Percentiles rank a stretch among this genome's conserved stretches.
These are phyloP conservation scores for Eucalyptus regnans DNA, from an alignment of 345 rosid species.

Conservation along the genomic window DNA sequence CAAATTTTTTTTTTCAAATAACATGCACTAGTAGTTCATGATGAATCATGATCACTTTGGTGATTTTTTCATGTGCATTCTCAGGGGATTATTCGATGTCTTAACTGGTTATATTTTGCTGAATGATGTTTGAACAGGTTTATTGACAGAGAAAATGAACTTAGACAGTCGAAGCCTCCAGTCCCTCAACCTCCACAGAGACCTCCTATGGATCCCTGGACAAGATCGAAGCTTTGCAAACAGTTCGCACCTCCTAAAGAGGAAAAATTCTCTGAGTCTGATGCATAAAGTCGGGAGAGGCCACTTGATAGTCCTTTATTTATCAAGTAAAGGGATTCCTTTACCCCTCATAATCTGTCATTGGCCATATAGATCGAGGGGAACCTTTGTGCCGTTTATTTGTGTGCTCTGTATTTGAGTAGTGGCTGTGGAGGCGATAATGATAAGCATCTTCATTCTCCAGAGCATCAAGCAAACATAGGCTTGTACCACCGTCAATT, in stretches of 20 bases:
- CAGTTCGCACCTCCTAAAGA: constrained; percentile 81
- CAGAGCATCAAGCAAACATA: background rate
- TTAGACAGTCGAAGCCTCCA: constrained; percentile 73
- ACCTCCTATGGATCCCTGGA: constrained; percentile 74
- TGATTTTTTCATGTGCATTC: background rate
- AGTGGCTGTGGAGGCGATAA: background rate
- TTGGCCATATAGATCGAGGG: background rate
- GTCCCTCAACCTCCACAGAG: constrained; percentile 59
- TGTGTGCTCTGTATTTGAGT: background rate
- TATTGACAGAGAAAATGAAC: constrained; percentile 85
- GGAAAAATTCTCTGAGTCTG: constrained; percentile 45
- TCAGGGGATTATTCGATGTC: background rate
- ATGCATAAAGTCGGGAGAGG: background rate
- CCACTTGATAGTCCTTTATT: background rate
- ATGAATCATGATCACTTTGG: background rate
- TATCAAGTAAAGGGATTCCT: background rate
- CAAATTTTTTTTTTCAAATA: background rate
- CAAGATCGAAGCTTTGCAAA: constrained; percentile 52
- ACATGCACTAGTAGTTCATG: background rate
- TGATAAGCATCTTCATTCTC: background rate
- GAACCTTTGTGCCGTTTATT: background rate
- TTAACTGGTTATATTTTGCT: background rate
- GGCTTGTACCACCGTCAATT: background rate
- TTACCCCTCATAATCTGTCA: background rate
- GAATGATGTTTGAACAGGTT: constrained; percentile 32